A percentile compares a stretch with the other conserved stretches of the same genome.
Evolutionary conservation across 192 early-diverging fungal species (phyloP).

Genomic region (Umbelopsis sp.): DNA sequence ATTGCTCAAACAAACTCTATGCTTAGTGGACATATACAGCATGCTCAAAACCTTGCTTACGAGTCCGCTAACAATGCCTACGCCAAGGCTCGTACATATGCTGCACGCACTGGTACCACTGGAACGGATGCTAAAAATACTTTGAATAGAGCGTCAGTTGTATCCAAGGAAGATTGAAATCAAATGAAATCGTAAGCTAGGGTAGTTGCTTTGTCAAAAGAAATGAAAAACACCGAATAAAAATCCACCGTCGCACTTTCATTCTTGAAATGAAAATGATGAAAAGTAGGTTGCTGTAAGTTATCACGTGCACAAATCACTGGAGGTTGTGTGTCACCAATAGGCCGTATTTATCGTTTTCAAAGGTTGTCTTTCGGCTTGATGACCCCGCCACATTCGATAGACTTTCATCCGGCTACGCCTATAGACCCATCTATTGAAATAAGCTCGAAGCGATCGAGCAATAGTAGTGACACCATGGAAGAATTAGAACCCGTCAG

Average conservation of each 20-base stretch:
- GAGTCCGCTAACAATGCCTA: slow-evolving; percentile 23
- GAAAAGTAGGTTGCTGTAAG: too few relatives aligned
- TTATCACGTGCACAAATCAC: background rate
- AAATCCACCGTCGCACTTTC: too few relatives aligned
- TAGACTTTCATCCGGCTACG: background rate
- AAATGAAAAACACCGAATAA: too few relatives aligned
- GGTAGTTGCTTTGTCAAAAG: too few relatives aligned
- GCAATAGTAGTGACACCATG: background rate
- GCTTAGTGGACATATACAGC: background rate
- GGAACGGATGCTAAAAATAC: slow-evolving; percentile 32
- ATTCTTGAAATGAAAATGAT: too few relatives aligned
- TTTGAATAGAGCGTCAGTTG: slow-evolving; percentile 12
- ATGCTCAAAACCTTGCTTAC: slow-evolving; percentile 10
- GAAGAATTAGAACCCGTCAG: background rate
- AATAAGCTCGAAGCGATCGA: background rate
- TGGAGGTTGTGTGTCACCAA: background rate
- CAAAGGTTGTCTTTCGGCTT: background rate
- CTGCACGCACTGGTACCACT: slow-evolving; percentile 27
- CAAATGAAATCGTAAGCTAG: background rate
- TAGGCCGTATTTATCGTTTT: background rate
- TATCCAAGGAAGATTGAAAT: slow-evolving; percentile 19
- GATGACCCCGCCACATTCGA: slow-evolving; percentile 1
- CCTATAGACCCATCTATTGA: background rate
- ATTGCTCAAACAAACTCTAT: slow-evolving; percentile 20
- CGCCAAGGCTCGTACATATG: slow-evolving; percentile 20